phyloP scores from a whole-genome alignment of 1,139 yeast genomes.

The Diutina sp. region DNA sequence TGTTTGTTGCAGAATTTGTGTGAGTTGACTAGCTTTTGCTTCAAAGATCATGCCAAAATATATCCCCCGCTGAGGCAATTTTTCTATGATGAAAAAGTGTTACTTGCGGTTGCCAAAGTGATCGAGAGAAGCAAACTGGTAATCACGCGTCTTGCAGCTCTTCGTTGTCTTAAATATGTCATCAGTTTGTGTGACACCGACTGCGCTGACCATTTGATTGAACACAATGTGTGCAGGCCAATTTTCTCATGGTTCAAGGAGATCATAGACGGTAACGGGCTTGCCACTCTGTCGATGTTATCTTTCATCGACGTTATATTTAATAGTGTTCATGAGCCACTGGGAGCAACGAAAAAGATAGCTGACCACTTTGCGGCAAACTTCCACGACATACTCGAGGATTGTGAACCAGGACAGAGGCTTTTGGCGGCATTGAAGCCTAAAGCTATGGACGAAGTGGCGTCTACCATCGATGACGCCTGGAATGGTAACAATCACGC shows the following conservation, averaged over 20 bases:
- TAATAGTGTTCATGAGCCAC: not conserved
- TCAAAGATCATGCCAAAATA: conserved; percentile 42
- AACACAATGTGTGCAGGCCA: conserved; percentile 38
- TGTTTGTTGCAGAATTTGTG: conserved; percentile 52
- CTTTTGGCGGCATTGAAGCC: not conserved
- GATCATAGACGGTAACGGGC: conserved; percentile 42
- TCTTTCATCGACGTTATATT: conserved; percentile 48
- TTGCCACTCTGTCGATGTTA: conserved; percentile 66
- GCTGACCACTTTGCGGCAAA: not conserved
- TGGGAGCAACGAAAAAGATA: not conserved
- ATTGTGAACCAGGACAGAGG: not conserved
- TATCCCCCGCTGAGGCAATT: conserved; percentile 43
- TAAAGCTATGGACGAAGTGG: not conserved
- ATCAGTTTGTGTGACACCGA: conserved; percentile 48
- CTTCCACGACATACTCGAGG: not conserved
- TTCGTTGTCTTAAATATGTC: conserved; percentile 51
- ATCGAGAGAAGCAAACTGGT: conserved; percentile 27
- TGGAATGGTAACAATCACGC: not conserved
- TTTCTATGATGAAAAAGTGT: conserved; percentile 40
- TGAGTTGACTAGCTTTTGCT: conserved; percentile 56
- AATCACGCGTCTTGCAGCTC: conserved; percentile 50
- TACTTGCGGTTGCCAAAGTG: conserved; percentile 37
- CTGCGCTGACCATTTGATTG: conserved; percentile 43
- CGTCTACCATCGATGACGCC: not conserved
- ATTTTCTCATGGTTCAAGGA: conserved; percentile 38